A percentile compares a stretch with the other conserved stretches of the same genome.
These are phyloP conservation scores for Auriscalpium orientale DNA, from an alignment of 768 basidiomycete species.

Conservation along the genomic window DNA sequence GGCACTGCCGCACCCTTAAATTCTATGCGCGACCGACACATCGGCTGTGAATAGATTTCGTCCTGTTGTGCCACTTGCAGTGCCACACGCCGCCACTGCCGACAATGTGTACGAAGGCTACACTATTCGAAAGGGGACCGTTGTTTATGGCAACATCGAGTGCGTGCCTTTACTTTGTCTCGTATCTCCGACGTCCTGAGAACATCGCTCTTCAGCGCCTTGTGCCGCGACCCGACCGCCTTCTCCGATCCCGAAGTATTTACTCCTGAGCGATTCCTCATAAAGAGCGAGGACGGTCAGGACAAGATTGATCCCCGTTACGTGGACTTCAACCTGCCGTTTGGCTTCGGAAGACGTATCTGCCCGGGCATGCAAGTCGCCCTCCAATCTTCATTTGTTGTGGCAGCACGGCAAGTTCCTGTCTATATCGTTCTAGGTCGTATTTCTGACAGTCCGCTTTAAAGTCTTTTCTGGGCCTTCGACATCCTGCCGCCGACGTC, in stretches of 20 bases:
- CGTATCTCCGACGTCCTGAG: too few relatives aligned
- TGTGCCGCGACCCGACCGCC: conserved; percentile 13
- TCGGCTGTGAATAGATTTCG: neutral
- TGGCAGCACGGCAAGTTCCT: conserved; percentile 5
- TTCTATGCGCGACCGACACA: neutral
- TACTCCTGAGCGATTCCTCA: conserved; percentile 19
- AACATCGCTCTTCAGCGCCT: neutral
- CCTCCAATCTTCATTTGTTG: conserved; percentile 9
- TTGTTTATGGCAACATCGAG: conserved; percentile 3
- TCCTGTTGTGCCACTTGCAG: conserved; percentile 1
- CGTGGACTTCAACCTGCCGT: conserved; percentile 11
- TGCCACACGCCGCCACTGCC: conserved; percentile 4
- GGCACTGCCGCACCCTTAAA: neutral
- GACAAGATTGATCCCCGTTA: conserved; percentile 6
- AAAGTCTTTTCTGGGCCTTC: conserved; percentile 15
- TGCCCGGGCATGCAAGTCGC: conserved; percentile 16
- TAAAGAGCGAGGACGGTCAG: conserved; percentile 1
- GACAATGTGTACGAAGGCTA: conserved; percentile 4
- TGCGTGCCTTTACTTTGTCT: too few relatives aligned
- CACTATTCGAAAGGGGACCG: conserved; percentile 2
- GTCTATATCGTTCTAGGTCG: neutral
- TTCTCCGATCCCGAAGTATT: conserved; percentile 18
- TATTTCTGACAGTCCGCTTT: neutral
- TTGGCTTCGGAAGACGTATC: conserved; percentile 18
- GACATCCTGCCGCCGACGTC: conserved; percentile 4